phyloP scores from a whole-genome alignment of 2,329 filamentous ascomycete species.

The Raffaelea deltoideospora region DNA sequence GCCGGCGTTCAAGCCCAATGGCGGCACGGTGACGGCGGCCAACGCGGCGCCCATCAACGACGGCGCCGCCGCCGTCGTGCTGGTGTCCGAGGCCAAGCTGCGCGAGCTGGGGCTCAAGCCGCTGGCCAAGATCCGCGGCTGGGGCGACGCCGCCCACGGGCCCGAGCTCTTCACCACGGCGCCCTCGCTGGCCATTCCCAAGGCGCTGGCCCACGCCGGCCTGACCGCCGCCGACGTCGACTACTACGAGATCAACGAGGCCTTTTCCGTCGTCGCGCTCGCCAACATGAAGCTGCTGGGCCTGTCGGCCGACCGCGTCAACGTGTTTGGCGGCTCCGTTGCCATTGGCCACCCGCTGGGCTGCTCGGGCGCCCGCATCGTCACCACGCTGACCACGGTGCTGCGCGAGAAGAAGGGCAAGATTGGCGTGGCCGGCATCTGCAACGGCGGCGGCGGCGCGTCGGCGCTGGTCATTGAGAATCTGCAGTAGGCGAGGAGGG shows the following conservation, averaged over 20 bases:
- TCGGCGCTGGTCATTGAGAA: slow-evolving; percentile 85
- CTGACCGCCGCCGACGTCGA: slow-evolving; percentile 66
- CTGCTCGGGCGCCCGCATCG: slow-evolving; percentile 83
- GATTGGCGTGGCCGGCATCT: slow-evolving; percentile 88
- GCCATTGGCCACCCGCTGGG: slow-evolving; percentile 92
- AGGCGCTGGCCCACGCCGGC: slow-evolving; percentile 89
- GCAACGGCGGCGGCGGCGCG: slow-evolving; percentile 93
- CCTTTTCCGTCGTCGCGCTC: slow-evolving; percentile 90
- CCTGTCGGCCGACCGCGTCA: slow-evolving; percentile 73
- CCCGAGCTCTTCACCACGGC: slow-evolving; percentile 94
- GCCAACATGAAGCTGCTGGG: slow-evolving; percentile 89
- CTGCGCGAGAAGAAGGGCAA: slow-evolving; percentile 83
- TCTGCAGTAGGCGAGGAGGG: slow-evolving; percentile 42
- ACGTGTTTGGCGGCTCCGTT: slow-evolving; percentile 87
- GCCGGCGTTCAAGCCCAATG: slow-evolving; percentile 63
- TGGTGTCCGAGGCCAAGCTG: slow-evolving; percentile 87
- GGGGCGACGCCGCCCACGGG: slow-evolving; percentile 84
- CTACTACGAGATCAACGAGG: slow-evolving; percentile 98
- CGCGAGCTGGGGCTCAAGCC: slow-evolving; percentile 86
- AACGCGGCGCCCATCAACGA: slow-evolving; percentile 96
- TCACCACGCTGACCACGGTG: slow-evolving; percentile 78
- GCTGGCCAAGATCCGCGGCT: slow-evolving; percentile 90
- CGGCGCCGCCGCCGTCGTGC: slow-evolving; percentile 79
- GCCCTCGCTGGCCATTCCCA: slow-evolving; percentile 86
- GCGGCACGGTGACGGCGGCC: slow-evolving; percentile 84